Evolutionary conservation across 371 early-diverging fungal genomes (phyloP).

Genomic region (Mucor plumbeus): DNA sequence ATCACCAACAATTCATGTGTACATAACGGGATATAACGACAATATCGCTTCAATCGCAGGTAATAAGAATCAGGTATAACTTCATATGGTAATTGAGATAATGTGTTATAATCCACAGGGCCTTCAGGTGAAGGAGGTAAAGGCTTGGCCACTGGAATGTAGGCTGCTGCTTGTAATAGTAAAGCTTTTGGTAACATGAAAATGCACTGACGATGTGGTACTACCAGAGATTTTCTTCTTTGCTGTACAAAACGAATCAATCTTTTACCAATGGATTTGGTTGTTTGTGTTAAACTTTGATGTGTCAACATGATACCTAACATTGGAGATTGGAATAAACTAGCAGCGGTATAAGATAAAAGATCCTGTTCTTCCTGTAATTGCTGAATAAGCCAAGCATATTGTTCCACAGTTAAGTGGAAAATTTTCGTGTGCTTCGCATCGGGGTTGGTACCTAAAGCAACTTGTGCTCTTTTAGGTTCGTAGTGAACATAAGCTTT

Average conservation of each 20-base stretch:
- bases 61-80: constrained; percentile 8
- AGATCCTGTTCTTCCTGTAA: constrained; percentile 39
- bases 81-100: constrained; percentile 15
- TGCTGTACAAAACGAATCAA: constrained; percentile 28
- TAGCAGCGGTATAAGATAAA: constrained; percentile 7
- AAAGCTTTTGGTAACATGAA: constrained; percentile 47
- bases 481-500: constrained; percentile 47
- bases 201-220: constrained; percentile 15
- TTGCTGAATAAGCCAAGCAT: constrained; percentile 45
- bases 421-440: constrained; percentile 23
- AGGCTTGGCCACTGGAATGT: constrained; percentile 43
- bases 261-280: constrained; percentile 21
- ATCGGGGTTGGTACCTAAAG: constrained; percentile 36
- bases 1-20: constrained; percentile 21
- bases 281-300: neutral
- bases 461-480: constrained; percentile 33
- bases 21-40: constrained; percentile 19
- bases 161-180: constrained; percentile 41
- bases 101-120: constrained; percentile 1
- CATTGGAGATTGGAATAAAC: constrained; percentile 22
- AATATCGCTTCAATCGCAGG: constrained; percentile 21
- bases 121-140: constrained; percentile 25
- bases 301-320: constrained; percentile 22
- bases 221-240: constrained; percentile 5
- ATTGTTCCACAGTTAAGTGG: constrained; percentile 37